Base-by-base conservation (phyloP, 2,329 filamentous ascomycete species). In the Phyllosticta citrichinensis region DNA sequence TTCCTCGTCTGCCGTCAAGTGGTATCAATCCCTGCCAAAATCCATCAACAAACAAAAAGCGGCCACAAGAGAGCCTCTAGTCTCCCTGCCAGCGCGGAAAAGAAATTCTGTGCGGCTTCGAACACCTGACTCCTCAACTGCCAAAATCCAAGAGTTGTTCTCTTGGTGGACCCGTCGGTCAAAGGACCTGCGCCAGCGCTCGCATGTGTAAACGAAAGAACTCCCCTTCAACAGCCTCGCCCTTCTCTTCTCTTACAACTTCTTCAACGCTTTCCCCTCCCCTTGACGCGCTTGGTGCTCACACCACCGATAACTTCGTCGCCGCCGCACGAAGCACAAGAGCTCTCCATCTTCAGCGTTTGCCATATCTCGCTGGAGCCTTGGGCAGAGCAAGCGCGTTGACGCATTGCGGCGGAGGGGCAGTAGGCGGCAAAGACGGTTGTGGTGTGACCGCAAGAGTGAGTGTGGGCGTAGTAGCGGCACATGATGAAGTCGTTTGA, bases 391-490 rank as follows among this genome's bases (percentile, higher is more conserved):
- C 72, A 74, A 2, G 68, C 62, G 22, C 65, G 67, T 64, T 74
- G 72, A 50, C 68, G 63, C 9, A 74, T 61, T 5, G 69, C 69
- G 11, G 66, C 71, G 9, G 64, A 61, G 0, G 69, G 57, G 62
- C 72, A 74, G 64, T 69, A 71, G 22, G 65, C 66, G 19, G 72
- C 70, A 61, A 74, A 73, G 57, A 74, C 68, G 11, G 69, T 77
- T 61, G 71, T 68, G 17, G 75, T 76, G 66, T 79, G 77, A 53
- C 76, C 76, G 66, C 77, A 79, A 14, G 68, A 67, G 68, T 79
- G 73, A 3, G 69, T 72, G 69, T 79, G 77, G 55, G 76, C 77
- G 67, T 79, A 77, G 68, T 77, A 79, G 67, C 72, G 76, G 69
- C 76, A 78, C 77, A 79, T 79, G n/a, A 33, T 66, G 60, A 47